Evolutionary conservation across 192 early-diverging fungal species (phyloP), one percentile per base, ranked within the genome.

Genomic region (Backusella circina): DNA sequence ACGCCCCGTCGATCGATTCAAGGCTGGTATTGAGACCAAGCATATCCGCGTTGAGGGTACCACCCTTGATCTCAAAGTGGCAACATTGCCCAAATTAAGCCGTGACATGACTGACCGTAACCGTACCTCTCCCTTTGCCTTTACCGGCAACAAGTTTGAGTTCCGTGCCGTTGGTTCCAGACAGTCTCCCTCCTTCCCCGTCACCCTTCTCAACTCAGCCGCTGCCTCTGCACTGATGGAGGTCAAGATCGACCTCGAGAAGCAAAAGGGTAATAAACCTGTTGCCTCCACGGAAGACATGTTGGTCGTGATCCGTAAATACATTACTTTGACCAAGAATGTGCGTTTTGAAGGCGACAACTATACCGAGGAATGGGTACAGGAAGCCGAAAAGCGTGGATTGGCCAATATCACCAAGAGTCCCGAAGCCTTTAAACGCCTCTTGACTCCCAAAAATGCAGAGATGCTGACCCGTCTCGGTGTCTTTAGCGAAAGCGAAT

Each of bases 141-240:
- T 99, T 84, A 99, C 98, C 73, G 98, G 98, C 47, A 99, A 99
- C 93, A 99, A 99, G 90, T 99, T 99, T 77, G 98, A 99, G 90
- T 99, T 98, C 96, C 94, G 96, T 85, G 96, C 98, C 50, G 96
- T 98, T 32, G 98, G 98, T 50, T 97, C 98, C 76, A 97, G 97
- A 88, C 96, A 97, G 86, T 97, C 95, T 23, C 94, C 95, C 32
- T 95, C 98, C 39, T 98, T 98, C 92, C 96, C 98, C 16, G 91
- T 96, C 64, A 94, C 95, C 0, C 83, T 99, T 73, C 85, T 98
- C 64, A 99, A 98, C 90, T 87, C 94, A 74, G 93, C 95, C 51
- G 96, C 98, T 30, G 91, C 96, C 15, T 89, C 91, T 10, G 93
- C 96, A 16, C 73, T 99, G 54, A 82, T 75, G 75, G 89, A 91